These are phyloP conservation scores for Wickerhamiella azyma DNA, from an alignment of 805 yeast species.

Conservation along the genomic window DNA sequence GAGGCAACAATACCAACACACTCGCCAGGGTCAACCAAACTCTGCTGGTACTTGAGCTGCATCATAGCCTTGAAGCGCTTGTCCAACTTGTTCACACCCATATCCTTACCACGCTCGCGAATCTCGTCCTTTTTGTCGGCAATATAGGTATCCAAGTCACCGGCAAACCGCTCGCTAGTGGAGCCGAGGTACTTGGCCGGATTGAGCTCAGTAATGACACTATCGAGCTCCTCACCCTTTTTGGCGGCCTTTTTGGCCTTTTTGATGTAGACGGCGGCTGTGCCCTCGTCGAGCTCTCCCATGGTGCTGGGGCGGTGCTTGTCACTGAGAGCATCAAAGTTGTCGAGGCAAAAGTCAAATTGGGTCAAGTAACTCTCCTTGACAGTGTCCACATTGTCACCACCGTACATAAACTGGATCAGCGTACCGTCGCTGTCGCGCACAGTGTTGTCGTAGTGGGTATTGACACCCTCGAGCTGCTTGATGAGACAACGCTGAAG, in stretches of 20 bases:
- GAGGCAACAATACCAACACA: conserved; percentile 97
- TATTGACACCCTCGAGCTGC: conserved; percentile 94
- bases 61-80: conserved; percentile 89
- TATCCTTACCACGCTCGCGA: conserved; percentile 18
- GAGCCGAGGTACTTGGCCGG: conserved; percentile 88
- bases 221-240: conserved; percentile 64
- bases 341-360: conserved; percentile 84
- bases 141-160: conserved; percentile 59
- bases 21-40: conserved; percentile 91
- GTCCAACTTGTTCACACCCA: conserved; percentile 43
- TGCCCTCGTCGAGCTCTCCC: conserved; percentile 63
- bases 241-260: conserved; percentile 52
- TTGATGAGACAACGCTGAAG: conserved; percentile 96
- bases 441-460: conserved; percentile 85
- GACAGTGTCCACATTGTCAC: conserved; percentile 89
- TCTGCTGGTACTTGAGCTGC: conserved; percentile 97
- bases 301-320: conserved; percentile 75
- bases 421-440: conserved; percentile 91
- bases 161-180: conserved; percentile 80
- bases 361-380: conserved; percentile 89
- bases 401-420: conserved; percentile 93
- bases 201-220: conserved; percentile 69
- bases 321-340: conserved; percentile 71
- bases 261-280: conserved; percentile 69
- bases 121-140: conserved; percentile 36